Base-by-base conservation (phyloP, 2,329 filamentous ascomycete genomes). In the Beauveria pseudobassiana region DNA sequence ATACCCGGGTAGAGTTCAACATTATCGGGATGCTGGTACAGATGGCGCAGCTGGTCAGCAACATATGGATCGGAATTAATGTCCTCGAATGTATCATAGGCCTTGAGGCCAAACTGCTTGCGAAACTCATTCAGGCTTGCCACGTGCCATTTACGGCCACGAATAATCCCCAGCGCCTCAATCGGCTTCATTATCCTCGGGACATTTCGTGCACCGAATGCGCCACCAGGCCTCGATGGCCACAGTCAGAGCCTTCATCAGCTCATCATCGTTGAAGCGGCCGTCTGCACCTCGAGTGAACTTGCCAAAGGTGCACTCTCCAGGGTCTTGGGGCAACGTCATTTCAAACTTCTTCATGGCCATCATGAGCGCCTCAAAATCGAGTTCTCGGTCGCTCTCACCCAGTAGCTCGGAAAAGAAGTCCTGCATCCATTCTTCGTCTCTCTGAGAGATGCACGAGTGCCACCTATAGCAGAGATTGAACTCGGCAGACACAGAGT, bases 381-480 rank as follows among this genome's bases (percentile, higher is more conserved):
- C 62, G 22, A 61, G 28, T 5, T 55, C 52, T 20, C 86, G 85
- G 54, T 82, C 81, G 22, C 42, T 42, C 65, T 74, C 70, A 0
- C 74, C 74, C 0, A 91, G 86, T 1, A 90, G 72, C 48, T 83
- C 75, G 1, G 76, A 72, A 69, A 89, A 91, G 64, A 90, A 81
- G 14, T 87, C 78, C 67, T 91, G 82, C 24, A 91, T 88, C 90
- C 91, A 96, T 66, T 86, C 80, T 69, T 95, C 91, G 68, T 96
- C 91, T 65, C 84, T 86, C 62, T 85, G 82, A 0, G 77, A 84
- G 67, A 95, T 89, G 67, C 88, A 87, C 3, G 90, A 91, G 76
- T 96, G 91, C 90, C 91, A 96, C 65, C 91, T 82, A 73, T 96
- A 96, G 66, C 89, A 88, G 10, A 96, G 80, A 70, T 95, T 96